Base-by-base conservation (phyloP, 768 basidiomycete species). In the Hypholoma sublateritium region DNA sequence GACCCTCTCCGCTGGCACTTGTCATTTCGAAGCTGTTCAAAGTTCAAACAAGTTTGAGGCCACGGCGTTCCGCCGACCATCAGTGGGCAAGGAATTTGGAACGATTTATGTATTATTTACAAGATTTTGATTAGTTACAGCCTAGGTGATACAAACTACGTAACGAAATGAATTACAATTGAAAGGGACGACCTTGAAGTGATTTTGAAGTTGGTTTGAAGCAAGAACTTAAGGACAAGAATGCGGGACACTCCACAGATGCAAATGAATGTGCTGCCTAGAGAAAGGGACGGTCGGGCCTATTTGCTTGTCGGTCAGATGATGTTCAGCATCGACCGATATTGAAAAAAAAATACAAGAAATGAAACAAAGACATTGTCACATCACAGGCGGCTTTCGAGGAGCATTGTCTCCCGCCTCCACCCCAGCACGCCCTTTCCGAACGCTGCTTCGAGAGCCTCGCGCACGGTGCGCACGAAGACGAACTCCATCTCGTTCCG, bases 371-470 rank as follows among this genome's bases (percentile, higher is more conserved):
- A 32, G 9, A 32, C n/a, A 7, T 5, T 6, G 16, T 8, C 37
- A 22, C 11, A 22, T 34, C 51, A 74, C 50, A 76, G 60, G 13
- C 74, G 65, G 59, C 74, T 76, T 64, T 76, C 74, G 53, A 74
- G 58, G 14, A 74, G 58, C 52, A 74, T 46, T 8, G 77, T 69
- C 19, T 77, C 76, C 59, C 79, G 77, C 55, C 85, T 77, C 90
- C 90, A 91, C 17, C 76, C 80, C 37, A 91, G 73, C 28, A 77
- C 77, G 19, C 83, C 83, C 65, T 83, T 79, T 14, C 91, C 91
- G 65, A 95, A 94, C 11, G 91, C 92, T 1, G 87, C 91, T 50
- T 91, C 88, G 34, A 95, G 74, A 1, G 86, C 91, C 68, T 95
- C 92, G 22, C 84, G 77, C 39, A 96, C 81, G 8, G 85, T 90